Evolutionary conservation across 169 alveolate species (phyloP).

Genomic region (Eimeria tenella): DNA sequence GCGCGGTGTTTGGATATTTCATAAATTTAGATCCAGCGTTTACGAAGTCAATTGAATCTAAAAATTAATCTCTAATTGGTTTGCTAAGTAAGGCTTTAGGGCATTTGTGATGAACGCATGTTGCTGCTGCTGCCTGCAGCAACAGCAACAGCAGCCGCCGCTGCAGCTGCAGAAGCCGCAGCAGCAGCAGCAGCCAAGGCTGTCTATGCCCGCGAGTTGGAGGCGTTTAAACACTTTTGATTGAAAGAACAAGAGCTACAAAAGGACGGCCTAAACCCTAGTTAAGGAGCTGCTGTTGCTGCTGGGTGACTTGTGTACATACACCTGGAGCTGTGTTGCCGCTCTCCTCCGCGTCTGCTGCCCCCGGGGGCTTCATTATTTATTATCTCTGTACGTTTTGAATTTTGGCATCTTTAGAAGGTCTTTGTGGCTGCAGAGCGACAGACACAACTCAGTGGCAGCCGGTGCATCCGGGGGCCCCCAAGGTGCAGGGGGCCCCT

Average conservation of each 20-base stretch:
- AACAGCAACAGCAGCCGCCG: not conserved
- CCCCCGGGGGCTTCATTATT: not conserved
- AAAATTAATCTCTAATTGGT: no score
- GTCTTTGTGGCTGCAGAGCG: not conserved
- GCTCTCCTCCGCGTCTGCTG: not conserved
- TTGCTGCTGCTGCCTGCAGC: constrained; percentile 4
- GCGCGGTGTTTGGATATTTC: no score
- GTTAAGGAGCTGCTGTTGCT: not conserved
- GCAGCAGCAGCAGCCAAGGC: not conserved
- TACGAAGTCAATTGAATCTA: no score
- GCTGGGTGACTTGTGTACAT: not conserved
- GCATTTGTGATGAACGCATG: not conserved
- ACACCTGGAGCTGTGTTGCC: not conserved
- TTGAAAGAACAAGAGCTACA: not conserved
- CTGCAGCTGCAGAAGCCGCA: not conserved
- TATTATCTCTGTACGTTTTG: not conserved
- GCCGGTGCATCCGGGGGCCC: not conserved
- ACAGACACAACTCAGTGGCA: not conserved
- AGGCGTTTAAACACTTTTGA: not conserved
- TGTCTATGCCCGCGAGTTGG: not conserved
- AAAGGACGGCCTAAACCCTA: not conserved
- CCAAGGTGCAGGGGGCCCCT: not conserved
- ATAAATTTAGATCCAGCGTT: no score
- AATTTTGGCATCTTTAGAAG: not conserved
- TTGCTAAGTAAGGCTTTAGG: no score